These are phyloP conservation scores for Candida maltosa DNA, from an alignment of 805 yeast genomes.

Conservation along the genomic window DNA sequence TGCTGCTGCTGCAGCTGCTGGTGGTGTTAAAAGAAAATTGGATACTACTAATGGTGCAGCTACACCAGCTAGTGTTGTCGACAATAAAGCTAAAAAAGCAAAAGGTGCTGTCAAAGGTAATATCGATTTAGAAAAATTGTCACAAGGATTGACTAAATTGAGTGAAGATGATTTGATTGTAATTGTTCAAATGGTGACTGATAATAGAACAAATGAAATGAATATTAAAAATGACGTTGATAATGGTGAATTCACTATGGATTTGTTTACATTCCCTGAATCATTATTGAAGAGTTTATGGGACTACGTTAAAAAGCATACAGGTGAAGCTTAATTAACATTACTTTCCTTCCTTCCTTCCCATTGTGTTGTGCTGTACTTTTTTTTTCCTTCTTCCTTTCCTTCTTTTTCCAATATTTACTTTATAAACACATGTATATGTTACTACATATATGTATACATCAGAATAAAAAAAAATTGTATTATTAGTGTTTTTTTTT, in stretches of 20 bases:
- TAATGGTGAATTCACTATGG: constrained; percentile 96
- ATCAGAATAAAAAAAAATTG: no score
- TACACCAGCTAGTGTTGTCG: constrained; percentile 11
- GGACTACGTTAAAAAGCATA: constrained; percentile 86
- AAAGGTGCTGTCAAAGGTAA: constrained; percentile 64
- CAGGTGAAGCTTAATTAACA: constrained; percentile 22
- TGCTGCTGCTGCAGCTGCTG: constrained; percentile 10
- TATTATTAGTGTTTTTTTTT: no score
- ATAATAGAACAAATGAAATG: constrained; percentile 92
- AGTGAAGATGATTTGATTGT: constrained; percentile 90
- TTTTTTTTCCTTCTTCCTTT: not conserved
- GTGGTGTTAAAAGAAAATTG: constrained; percentile 10
- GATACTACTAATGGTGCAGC: constrained; percentile 10
- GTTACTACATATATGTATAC: not conserved
- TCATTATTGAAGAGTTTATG: constrained; percentile 84
- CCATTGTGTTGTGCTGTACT: not conserved
- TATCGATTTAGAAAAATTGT: constrained; percentile 86
- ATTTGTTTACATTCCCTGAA: constrained; percentile 89
- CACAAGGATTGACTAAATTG: constrained; percentile 83
- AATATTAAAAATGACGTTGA: constrained; percentile 93
- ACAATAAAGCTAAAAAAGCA: constrained; percentile 47
- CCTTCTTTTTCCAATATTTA: not conserved
- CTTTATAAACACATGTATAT: not conserved
- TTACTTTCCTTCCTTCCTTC: not conserved
- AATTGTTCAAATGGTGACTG: constrained; percentile 96